Evolutionary conservation across 805 yeast species (phyloP).

Genomic region (Suhomyces sp.): DNA sequence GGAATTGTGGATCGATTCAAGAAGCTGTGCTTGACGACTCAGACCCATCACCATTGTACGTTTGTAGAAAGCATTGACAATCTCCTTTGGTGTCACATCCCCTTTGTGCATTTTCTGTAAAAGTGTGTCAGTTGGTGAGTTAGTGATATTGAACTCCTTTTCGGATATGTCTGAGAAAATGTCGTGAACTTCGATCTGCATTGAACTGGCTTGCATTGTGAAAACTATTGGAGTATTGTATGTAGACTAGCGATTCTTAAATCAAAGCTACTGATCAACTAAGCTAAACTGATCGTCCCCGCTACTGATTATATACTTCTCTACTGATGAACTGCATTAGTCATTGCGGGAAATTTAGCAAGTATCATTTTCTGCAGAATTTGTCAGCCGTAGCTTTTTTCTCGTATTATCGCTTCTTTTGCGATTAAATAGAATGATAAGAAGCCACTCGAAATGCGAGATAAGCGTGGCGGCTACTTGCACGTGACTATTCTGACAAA

Average conservation of each 20-base stretch:
- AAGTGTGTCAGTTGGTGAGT: constrained; percentile 37
- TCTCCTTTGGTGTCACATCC: constrained; percentile 46
- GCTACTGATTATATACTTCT: neutral
- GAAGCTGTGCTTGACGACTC: neutral
- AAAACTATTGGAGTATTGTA: neutral
- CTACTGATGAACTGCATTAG: neutral
- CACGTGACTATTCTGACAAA: neutral
- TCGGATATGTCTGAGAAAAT: constrained; percentile 2
- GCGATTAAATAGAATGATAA: neutral
- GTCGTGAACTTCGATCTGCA: neutral
- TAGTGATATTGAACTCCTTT: constrained; percentile 42
- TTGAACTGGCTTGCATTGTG: neutral
- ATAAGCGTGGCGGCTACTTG: neutral
- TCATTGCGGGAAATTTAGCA: neutral
- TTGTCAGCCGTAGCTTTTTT: neutral
- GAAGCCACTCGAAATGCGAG: neutral
- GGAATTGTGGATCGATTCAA: neutral
- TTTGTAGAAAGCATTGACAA: constrained; percentile 60
- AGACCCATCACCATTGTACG: constrained; percentile 15
- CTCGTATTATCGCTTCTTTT: neutral
- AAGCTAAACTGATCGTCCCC: neutral
- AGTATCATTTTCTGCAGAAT: neutral
- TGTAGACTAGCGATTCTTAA: neutral
- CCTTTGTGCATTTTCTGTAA: constrained; percentile 43
- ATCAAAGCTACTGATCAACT: too few relatives aligned